Evolutionary conservation across 371 early-diverging fungal genomes (phyloP), one percentile per base, ranked within the genome.

Genomic region (Mortierella sp.): DNA sequence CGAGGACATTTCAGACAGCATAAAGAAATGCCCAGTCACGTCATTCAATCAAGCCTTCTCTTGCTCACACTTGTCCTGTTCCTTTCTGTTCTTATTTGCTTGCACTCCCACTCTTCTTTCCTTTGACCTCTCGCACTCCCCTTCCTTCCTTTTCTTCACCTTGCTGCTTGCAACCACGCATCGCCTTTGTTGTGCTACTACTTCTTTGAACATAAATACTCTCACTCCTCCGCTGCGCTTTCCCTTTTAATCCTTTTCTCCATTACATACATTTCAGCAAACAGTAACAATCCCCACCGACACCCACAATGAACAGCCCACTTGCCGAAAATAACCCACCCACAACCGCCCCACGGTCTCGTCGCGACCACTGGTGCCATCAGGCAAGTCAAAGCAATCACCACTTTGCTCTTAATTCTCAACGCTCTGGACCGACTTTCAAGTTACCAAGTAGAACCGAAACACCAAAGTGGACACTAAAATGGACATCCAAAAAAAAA

Each of bases 301-400:
- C 10, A 42, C 26, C 71, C 48, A 26, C 70, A 44, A 77, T 52
- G 28, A 48, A 28, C 63, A 75, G 42, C 45, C 44, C 75, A 26
- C 45, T 58, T 45, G 58, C 68, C 24, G 68, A 68, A 38, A 48
- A 68, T 52, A 72, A 58, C 45, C 31, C 73, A 52, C n/a, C 60
- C 2, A 50, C 50, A 44, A 28, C 74, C 13, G 13, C 70, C 45
- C 9, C 78, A 48, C 79, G 76, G 50, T 60, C 77, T 38, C 80
- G 83, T 34, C 42, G 78, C 42, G 81, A 76, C 10, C 80, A 70
- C 72, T 84, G 84, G 84, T 84, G 84, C 68, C 78, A 80, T 78
- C 81, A 84, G 84, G 84, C 70, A 81, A 63, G 73, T 65, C 42
- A 58, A 24, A 2, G n/a, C 19, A n/a, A 21, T 24, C 0, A 3